Percentiles rank a stretch among this genome's conserved stretches.
phyloP scores from a whole-genome alignment of 2,329 filamentous ascomycete genomes.

The Botrytis galanthina region DNA sequence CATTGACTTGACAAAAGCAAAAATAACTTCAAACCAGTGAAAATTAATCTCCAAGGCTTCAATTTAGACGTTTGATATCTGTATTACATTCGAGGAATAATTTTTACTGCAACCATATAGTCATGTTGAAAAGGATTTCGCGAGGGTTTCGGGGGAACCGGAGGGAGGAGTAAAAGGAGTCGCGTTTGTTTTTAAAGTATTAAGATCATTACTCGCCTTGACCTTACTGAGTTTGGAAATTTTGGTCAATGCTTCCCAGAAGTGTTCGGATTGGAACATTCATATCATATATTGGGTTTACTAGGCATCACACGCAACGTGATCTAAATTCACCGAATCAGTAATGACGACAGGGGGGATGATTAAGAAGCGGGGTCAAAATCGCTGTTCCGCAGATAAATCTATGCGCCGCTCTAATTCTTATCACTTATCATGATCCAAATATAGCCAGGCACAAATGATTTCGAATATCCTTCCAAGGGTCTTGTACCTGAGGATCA shows the following conservation, averaged over 20 bases:
- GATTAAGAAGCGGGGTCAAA: not conserved
- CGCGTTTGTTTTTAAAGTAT: not conserved
- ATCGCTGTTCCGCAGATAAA: not conserved
- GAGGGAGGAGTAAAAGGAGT: not conserved
- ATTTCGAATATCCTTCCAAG: not conserved
- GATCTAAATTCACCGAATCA: slow-evolving; percentile 1
- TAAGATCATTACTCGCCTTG: not conserved
- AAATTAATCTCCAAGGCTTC: not conserved
- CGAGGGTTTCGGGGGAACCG: not conserved
- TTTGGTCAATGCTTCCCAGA: not conserved
- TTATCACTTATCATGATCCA: not conserved
- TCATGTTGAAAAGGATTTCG: not conserved
- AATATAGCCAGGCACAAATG: not conserved
- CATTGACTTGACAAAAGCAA: not conserved
- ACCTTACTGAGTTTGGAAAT: not conserved
- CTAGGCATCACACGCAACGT: not conserved
- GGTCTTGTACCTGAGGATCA: not conserved
- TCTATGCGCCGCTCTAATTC: not conserved
- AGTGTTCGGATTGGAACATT: not conserved
- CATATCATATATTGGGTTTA: not conserved
- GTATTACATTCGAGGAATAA: not conserved
- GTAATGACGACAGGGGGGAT: not conserved
- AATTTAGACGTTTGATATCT: not conserved
- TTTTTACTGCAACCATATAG: not conserved
- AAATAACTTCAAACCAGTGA: not conserved